Conservation (phyloP, 1,284 basidiomycete genomes). For the Pseudozyma hubeiensis region DNA sequence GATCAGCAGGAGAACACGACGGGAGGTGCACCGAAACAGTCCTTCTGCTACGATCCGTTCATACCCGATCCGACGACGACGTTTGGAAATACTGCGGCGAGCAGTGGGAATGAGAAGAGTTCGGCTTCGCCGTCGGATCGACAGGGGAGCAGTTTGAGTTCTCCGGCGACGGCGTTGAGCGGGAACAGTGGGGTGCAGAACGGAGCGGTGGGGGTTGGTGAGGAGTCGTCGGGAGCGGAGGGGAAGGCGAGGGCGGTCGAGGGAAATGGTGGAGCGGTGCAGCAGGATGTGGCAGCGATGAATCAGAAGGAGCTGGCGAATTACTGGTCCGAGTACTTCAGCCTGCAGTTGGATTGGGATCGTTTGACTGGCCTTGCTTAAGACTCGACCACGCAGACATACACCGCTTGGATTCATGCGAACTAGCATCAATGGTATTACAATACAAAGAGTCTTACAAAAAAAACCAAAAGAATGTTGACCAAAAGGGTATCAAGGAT, state of each 20-base stretch:
- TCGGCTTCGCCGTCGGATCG: slow-evolving; percentile 11
- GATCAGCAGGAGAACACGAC: slow-evolving; percentile 13
- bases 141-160: slow-evolving; percentile 1
- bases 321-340: slow-evolving; percentile 49
- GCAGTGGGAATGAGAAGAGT: neutral
- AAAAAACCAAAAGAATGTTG: neutral
- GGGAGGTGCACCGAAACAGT: neutral
- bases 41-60: slow-evolving; percentile 42
- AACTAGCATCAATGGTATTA: too few species aligned
- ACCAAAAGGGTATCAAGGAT: neutral
- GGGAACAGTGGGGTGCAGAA: neutral
- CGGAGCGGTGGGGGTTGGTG: neutral
- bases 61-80: slow-evolving; percentile 21
- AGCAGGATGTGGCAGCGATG: slow-evolving; percentile 7
- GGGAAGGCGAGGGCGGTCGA: neutral
- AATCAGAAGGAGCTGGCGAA: slow-evolving; percentile 45
- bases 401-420: too few species aligned
- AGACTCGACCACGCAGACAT: too few species aligned
- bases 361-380: slow-evolving; percentile 32
- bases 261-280: neutral
- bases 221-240: neutral
- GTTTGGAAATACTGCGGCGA: neutral
- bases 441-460: neutral
- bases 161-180: neutral
- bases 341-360: slow-evolving; percentile 45